Conservation (phyloP, 352 stramenopile genomes). For the Phytophthora cactorum region DNA sequence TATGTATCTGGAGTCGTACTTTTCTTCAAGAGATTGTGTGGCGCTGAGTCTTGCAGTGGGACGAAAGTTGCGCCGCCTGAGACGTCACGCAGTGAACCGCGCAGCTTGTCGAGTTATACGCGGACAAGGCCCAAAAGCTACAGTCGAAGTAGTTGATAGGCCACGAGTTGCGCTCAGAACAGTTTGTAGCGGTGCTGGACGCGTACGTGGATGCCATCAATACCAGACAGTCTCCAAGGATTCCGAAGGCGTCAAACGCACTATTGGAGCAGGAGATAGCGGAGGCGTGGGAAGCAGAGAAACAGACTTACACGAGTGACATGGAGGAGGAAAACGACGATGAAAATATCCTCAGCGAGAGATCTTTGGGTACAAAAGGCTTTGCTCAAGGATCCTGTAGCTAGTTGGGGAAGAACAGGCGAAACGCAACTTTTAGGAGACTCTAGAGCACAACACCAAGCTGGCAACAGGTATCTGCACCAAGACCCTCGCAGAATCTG, state of each 20-base stretch:
- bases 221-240: conserved; percentile 41
- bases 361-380: conserved; percentile 39
- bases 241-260: conserved; percentile 48
- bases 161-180: conserved; percentile 35
- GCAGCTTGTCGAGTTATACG: conserved; percentile 67
- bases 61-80: conserved; percentile 14
- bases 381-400: conserved; percentile 37
- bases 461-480: conserved; percentile 24
- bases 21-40: conserved; percentile 47
- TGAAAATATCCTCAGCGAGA: conserved; percentile 4
- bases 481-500: conserved; percentile 40
- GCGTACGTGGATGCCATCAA: conserved; percentile 59
- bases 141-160: conserved; percentile 57
- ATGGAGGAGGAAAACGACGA: conserved; percentile 7
- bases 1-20: conserved; percentile 69
- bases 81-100: conserved; percentile 41
- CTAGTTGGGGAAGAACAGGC: conserved; percentile 29
- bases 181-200: conserved; percentile 52
- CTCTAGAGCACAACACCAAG: conserved; percentile 17
- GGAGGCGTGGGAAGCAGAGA: conserved; percentile 37
- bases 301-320: conserved; percentile 29
- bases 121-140: conserved; percentile 36
- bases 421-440: conserved; percentile 22
- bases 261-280: conserved; percentile 50
- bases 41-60: conserved; percentile 50